Base-by-base conservation (phyloP, 176 grass and related monocot genomes). In the Aegilops speltoides region DNA sequence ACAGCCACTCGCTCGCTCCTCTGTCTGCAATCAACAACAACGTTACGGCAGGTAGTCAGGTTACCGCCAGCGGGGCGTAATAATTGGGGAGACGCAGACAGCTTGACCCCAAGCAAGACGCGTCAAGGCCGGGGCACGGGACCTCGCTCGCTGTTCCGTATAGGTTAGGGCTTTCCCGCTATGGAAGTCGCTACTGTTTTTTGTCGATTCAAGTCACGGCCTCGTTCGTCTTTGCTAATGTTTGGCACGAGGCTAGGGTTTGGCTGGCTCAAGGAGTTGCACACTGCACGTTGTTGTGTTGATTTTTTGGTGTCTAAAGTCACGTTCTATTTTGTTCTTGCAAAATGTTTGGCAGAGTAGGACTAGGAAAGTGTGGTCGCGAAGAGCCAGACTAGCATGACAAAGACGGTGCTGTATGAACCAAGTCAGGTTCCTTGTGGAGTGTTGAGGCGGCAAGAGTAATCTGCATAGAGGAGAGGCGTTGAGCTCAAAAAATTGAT, bases 21-120 rank as follows among this genome's bases (percentile, higher is more conserved):
- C 73, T 43, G 16, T 41, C 26, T 10, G 1, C 71, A 48, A 73
- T 73, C 2, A 43, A 8, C 31, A 68, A 15, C 37, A 73, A 45
- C 11, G 37, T 46, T 74, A 46, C 71, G 71, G 71, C 71, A 46
- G 71, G 38, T 73, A 45, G 70, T 25, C 69, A 67, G 68, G 57
- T 23, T 61, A 56, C 59, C 38, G 50, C 54, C 5, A 48, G 24
- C 33, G 61, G 46, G 71, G 61, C 24, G 61, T 4, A 23, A 24
- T 54, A 68, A 54, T 38, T 74, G 40, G 70, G 57, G 16, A 48
- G 15, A 76, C 37, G 38, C 82, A 7, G 29, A 73, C 69, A 73
- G 37, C 68, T 71, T 71, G 25, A 68, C 28, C 13, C 63, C 6
- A 34, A 22, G 19, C 19, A 19, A 67, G 64, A 67, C 64, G 64